Conservation (phyloP, 805 yeast species). For the Candida endomychidarum region DNA sequence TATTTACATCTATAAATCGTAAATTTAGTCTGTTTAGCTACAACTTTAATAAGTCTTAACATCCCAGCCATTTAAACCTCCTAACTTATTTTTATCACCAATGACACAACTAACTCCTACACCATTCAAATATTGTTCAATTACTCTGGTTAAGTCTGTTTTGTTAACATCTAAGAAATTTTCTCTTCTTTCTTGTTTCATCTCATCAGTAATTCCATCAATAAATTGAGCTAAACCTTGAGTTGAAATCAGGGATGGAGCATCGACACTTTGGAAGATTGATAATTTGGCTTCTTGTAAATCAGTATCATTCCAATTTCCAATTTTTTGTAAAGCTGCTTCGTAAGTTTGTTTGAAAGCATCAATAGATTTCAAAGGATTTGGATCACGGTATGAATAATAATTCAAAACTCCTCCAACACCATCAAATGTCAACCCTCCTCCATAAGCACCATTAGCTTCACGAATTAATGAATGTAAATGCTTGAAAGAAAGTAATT, state of each 20-base stretch:
- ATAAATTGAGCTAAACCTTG: conserved; percentile 72
- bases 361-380: conserved; percentile 65
- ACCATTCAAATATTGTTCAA: conserved; percentile 59
- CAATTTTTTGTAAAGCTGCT: conserved; percentile 36
- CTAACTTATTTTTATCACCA: conserved; percentile 38
- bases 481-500: conserved; percentile 75
- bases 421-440: conserved; percentile 84
- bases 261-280: conserved; percentile 87
- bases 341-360: conserved; percentile 56
- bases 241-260: conserved; percentile 77
- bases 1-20: conserved; percentile 3
- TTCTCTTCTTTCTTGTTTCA: conserved; percentile 79
- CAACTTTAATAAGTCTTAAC: conserved; percentile 15
- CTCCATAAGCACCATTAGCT: conserved; percentile 98
- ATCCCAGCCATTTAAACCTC: conserved; percentile 23
- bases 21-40: too few relatives aligned
- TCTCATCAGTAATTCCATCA: conserved; percentile 70
- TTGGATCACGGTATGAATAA: conserved; percentile 94
- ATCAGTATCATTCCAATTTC: conserved; percentile 60
- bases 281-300: conserved; percentile 88
- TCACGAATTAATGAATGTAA: conserved; percentile 90
- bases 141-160: conserved; percentile 60
- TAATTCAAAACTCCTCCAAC: conserved; percentile 75
- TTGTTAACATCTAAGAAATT: conserved; percentile 64
- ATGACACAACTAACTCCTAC: conserved; percentile 41